phyloP scores from a whole-genome alignment of 1,139 yeast species.

The Diutina scorzettiae region DNA sequence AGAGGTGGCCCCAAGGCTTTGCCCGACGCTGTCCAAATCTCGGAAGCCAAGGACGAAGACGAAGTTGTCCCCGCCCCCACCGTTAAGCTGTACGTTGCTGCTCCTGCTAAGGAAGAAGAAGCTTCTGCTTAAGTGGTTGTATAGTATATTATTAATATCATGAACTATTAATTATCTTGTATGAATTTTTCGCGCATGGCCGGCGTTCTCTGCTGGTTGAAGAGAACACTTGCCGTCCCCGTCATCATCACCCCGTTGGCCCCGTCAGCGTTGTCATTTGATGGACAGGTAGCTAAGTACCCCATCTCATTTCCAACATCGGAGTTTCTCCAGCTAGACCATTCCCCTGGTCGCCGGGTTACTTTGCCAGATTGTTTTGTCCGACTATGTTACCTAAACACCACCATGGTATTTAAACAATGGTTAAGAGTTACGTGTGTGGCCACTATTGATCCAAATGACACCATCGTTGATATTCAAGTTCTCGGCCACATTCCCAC shows the following conservation, averaged over 20 bases:
- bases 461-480: not conserved
- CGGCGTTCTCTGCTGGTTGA: too few species aligned
- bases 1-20: conserved; percentile 82
- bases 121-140: not conserved
- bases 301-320: too few species aligned
- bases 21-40: conserved; percentile 93
- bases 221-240: too few species aligned
- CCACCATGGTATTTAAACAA: not conserved
- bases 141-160: not conserved
- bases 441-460: not conserved
- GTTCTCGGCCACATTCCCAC: not conserved
- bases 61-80: conserved; percentile 69
- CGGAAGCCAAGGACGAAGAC: conserved; percentile 97
- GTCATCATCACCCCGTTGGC: too few species aligned
- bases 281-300: too few species aligned
- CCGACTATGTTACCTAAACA: not conserved
- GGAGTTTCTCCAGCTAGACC: too few species aligned
- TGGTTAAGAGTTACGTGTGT: not conserved
- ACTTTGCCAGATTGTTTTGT: too few species aligned
- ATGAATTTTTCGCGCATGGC: too few species aligned
- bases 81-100: conserved; percentile 56
- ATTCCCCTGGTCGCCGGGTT: too few species aligned
- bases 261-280: too few species aligned
- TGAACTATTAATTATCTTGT: too few species aligned
- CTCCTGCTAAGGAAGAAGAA: not conserved